These are phyloP conservation scores for Arthroderma uncinatum DNA, from an alignment of 2,329 filamentous ascomycete genomes.

Conservation along the genomic window DNA sequence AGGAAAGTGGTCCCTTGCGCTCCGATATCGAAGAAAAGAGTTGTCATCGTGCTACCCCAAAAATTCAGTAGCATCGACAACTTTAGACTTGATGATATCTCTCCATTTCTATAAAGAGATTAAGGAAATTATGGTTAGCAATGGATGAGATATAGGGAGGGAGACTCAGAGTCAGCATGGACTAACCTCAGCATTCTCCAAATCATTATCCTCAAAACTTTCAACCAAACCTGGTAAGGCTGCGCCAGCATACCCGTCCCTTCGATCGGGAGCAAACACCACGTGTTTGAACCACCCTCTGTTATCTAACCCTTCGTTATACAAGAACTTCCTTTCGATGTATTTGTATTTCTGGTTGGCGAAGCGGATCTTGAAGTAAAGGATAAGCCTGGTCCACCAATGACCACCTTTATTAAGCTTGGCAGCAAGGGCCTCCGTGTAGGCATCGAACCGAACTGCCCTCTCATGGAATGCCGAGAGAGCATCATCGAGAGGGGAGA, in stretches of 20 bases:
- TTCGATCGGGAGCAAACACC: conserved; percentile 79
- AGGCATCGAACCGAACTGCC: conserved; percentile 42
- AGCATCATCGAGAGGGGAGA: conserved; percentile 39
- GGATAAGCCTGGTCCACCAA: conserved; percentile 54
- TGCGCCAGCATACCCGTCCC: conserved; percentile 79
- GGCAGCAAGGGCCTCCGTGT: conserved; percentile 37
- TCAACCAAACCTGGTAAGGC: conserved; percentile 56
- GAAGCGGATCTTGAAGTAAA: conserved; percentile 52
- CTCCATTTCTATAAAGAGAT: conserved; percentile 29
- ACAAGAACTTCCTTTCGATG: conserved; percentile 70
- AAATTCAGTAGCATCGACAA: conserved; percentile 14
- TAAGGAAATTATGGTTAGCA: background rate
- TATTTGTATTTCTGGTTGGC: conserved; percentile 75
- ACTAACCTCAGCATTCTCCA: conserved; percentile 42
- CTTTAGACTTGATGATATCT: conserved; percentile 28
- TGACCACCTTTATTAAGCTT: conserved; percentile 37
- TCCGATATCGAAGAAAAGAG: no score
- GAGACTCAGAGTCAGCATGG: background rate
- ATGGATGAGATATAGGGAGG: background rate
- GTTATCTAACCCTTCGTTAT: conserved; percentile 63
- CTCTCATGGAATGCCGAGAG: conserved; percentile 40
- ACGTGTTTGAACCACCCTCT: conserved; percentile 89
- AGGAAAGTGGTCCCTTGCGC: no score
- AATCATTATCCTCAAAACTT: conserved; percentile 44
- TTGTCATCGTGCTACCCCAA: background rate